Evolutionary conservation across 75 land plant species (phyloP), one percentile per base, ranked within the genome.

Genomic region (Cupressus sempervirens): DNA sequence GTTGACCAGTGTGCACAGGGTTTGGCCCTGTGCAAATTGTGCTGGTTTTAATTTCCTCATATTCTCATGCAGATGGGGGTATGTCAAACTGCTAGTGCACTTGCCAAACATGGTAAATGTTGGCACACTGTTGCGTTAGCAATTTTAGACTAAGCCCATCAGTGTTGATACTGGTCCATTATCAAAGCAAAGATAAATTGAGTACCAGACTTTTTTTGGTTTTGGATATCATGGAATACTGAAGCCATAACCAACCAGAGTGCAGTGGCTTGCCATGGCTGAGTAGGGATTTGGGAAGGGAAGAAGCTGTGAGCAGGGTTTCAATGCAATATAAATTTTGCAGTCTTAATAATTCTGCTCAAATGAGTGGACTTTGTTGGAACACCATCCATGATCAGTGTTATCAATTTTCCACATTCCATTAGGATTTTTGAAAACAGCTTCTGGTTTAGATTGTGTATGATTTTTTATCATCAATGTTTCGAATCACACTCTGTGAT

Each of bases 121-220:
- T 38, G 40, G 40, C 40, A 38, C 40, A 38, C 40, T 3, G n/a
- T n/a, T 5, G 7, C 65, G 23, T 58, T 20, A 58, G 4, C 65
- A 58, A 20, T 3, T 4, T 26, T 4, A 18, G 65, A 38, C n/a
- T n/a, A 58, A 58, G 5, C 65, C 65, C 65, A 58, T 26, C 65
- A 58, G n/a, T 20, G 65, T 58, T 58, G 65, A 58, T 58, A 5
- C 26, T 6, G 26, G 7, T 3, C 65, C 26, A 23, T 18, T 7
- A 58, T 58, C 6, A 58, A 6, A 20, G 65, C 6, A 58, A 92
- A 92, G 41, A 93, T 92, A 72, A 92, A 26, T n/a, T 20, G 95
- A 92, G 18, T 88, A 62, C 53, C 93, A 92, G 88, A 68, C 89
- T 87, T 16, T 92, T 93, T 93, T 92, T 89, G 3, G 95, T 93